phyloP scores from a whole-genome alignment of 1,284 basidiomycete genomes.

The Apiotrichum veenhuisii region DNA sequence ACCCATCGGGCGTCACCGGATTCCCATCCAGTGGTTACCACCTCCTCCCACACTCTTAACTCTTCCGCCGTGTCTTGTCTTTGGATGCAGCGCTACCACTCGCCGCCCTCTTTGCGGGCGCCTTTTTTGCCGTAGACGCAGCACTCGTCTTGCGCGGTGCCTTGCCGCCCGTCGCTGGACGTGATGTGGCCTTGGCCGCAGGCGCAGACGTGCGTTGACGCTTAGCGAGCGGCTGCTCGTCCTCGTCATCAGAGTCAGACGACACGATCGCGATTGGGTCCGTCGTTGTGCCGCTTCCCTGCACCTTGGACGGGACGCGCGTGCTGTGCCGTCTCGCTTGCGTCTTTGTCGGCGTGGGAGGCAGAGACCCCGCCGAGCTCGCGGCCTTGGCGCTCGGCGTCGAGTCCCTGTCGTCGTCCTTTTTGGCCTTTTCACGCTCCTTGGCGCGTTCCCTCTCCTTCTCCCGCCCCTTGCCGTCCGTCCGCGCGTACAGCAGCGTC shows the following conservation, averaged over 20 bases:
- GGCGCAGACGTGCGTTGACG: constrained; percentile 19
- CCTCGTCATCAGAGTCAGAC: constrained; percentile 27
- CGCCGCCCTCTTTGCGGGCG: constrained; percentile 2
- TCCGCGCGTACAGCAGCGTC: constrained; percentile 25
- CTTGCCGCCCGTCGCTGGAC: constrained; percentile 24
- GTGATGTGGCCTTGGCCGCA: constrained; percentile 15
- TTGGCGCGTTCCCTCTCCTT: background rate
- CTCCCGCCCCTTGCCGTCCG: background rate
- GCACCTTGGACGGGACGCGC: constrained; percentile 4
- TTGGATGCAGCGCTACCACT: constrained; percentile 4
- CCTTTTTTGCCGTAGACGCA: background rate
- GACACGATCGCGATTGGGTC: constrained; percentile 37
- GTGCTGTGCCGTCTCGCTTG: constrained; percentile 4
- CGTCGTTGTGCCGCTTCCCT: constrained; percentile 24
- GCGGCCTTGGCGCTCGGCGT: constrained; percentile 8
- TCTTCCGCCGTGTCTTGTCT: constrained; percentile 8
- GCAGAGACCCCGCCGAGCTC: constrained; percentile 7
- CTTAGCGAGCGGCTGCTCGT: constrained; percentile 15
- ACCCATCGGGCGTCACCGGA: background rate
- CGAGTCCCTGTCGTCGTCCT: background rate
- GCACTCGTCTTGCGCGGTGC: constrained; percentile 14
- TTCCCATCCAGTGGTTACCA: background rate
- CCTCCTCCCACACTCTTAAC: background rate
- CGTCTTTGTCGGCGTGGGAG: constrained; percentile 8
- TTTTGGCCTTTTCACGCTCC: background rate